Evolutionary conservation across 2,329 filamentous ascomycete species (phyloP).

Genomic region (Cladophialophora exuberans): DNA sequence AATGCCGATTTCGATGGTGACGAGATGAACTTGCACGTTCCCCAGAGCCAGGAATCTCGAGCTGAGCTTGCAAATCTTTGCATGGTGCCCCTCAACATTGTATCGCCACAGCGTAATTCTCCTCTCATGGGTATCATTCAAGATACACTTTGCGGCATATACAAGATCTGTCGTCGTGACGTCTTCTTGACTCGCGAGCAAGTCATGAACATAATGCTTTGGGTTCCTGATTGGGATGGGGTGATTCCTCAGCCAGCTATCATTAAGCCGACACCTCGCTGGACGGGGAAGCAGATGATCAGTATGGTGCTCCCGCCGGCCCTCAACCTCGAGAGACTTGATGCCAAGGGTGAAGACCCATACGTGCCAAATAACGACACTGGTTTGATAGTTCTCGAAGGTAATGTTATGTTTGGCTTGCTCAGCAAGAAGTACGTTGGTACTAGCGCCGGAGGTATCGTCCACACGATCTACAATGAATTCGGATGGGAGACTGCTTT

Average conservation of each 20-base stretch:
- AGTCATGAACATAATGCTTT: constrained; percentile 96
- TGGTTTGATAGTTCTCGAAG: constrained; percentile 79
- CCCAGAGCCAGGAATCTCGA: constrained; percentile 94
- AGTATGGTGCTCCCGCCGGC: constrained; percentile 88
- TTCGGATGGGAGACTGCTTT: constrained; percentile 83
- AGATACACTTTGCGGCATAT: constrained; percentile 92
- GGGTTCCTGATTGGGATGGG: constrained; percentile 98
- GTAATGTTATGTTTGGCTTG: constrained; percentile 87
- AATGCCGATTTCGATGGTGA: constrained; percentile 99
- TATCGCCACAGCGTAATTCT: constrained; percentile 94
- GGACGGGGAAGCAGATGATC: constrained; percentile 98
- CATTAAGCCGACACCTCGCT: constrained; percentile 84
- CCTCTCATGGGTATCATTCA: constrained; percentile 99
- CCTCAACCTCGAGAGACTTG: constrained; percentile 73
- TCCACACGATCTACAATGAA: constrained; percentile 96
- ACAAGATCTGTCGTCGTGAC: constrained; percentile 94
- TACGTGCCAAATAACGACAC: constrained; percentile 71
- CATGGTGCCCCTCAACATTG: constrained; percentile 97
- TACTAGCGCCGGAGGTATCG: constrained; percentile 84
- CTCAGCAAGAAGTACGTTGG: constrained; percentile 94
- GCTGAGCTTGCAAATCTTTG: constrained; percentile 93
- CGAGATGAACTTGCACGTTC: constrained; percentile 99
- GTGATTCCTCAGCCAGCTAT: constrained; percentile 93
- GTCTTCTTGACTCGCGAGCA: constrained; percentile 86
- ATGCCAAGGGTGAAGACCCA: constrained; percentile 60